Percentiles rank a stretch among this genome's conserved stretches.
Evolutionary conservation across 2,329 filamentous ascomycete species (phyloP).

Genomic region (Talaromyces sp.): DNA sequence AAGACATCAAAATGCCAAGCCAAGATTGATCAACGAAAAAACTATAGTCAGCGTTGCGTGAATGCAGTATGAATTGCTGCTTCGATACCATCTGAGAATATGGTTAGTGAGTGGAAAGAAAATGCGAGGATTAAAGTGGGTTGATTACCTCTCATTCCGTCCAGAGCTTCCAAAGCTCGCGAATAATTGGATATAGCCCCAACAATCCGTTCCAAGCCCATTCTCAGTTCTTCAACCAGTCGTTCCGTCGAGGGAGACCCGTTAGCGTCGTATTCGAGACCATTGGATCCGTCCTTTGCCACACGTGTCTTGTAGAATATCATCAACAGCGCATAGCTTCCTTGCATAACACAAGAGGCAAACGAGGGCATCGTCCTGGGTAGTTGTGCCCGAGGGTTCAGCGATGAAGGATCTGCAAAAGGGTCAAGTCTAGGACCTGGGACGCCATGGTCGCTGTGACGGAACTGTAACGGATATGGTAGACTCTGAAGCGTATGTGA

Average conservation of each 20-base stretch:
- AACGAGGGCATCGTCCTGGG: conserved; percentile 45
- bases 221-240: conserved; percentile 31
- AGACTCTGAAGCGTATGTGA: conserved; percentile 38
- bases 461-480: conserved; percentile 31
- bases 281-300: conserved; percentile 27
- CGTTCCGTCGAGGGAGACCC: conserved; percentile 23
- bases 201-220: conserved; percentile 36
- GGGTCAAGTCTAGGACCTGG: conserved; percentile 3
- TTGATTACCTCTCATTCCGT: conserved; percentile 40
- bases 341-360: conserved; percentile 45
- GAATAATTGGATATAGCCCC: conserved; percentile 36
- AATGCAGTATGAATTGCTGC: conserved; percentile 41
- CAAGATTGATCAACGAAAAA: neutral
- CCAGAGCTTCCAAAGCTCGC: conserved; percentile 38
- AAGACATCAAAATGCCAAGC: neutral
- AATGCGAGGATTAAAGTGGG: neutral
- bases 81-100: conserved; percentile 36
- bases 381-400: conserved; percentile 17
- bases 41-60: conserved; percentile 18
- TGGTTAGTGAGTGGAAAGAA: neutral
- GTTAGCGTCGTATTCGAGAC: conserved; percentile 18
- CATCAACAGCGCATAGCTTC: conserved; percentile 45
- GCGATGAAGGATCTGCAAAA: conserved; percentile 14
- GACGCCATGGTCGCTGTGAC: conserved; percentile 13
- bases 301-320: conserved; percentile 39